These are phyloP conservation scores for Delitschia confertaspora DNA, from an alignment of 495 filamentous ascomycete genomes.

Conservation along the genomic window DNA sequence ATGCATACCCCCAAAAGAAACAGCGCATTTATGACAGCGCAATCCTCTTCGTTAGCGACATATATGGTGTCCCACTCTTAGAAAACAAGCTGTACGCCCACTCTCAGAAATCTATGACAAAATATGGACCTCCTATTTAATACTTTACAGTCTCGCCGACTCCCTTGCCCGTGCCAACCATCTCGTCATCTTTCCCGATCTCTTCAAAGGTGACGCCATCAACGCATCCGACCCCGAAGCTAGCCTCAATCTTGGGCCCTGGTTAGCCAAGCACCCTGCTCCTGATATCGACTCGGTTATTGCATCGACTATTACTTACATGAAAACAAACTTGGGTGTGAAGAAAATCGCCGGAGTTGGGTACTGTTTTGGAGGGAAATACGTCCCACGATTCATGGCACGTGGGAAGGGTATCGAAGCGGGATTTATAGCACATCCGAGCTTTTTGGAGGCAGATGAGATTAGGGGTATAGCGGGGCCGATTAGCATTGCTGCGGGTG, in stretches of 20 bases:
- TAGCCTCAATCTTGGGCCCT: constrained; percentile 8
- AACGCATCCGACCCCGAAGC: not conserved
- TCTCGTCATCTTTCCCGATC: constrained; percentile 12
- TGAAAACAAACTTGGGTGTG: constrained; percentile 5
- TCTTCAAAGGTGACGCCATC: constrained; percentile 16
- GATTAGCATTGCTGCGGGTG: constrained; percentile 20
- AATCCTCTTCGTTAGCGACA: constrained; percentile 14
- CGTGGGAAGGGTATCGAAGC: constrained; percentile 13
- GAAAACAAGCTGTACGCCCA: constrained; percentile 16
- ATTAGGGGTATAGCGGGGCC: constrained; percentile 12
- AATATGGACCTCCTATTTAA: not conserved
- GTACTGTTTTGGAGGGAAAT: constrained; percentile 19
- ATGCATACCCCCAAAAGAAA: constrained; percentile 3
- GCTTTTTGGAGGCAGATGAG: constrained; percentile 4
- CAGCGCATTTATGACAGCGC: constrained; percentile 3
- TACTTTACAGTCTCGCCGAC: constrained; percentile 10
- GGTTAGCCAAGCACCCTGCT: constrained; percentile 3
- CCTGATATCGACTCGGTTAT: constrained; percentile 12
- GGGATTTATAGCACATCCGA: constrained; percentile 19
- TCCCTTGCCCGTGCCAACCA: constrained; percentile 10
- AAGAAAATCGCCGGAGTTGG: constrained; percentile 8
- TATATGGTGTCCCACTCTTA: constrained; percentile 11
- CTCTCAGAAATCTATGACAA: not conserved
- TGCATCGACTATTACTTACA: constrained; percentile 6
- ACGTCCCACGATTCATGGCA: constrained; percentile 14